Evolutionary conservation across 345 rosid genomes (phyloP).

Genomic region (Citrus australasica): DNA sequence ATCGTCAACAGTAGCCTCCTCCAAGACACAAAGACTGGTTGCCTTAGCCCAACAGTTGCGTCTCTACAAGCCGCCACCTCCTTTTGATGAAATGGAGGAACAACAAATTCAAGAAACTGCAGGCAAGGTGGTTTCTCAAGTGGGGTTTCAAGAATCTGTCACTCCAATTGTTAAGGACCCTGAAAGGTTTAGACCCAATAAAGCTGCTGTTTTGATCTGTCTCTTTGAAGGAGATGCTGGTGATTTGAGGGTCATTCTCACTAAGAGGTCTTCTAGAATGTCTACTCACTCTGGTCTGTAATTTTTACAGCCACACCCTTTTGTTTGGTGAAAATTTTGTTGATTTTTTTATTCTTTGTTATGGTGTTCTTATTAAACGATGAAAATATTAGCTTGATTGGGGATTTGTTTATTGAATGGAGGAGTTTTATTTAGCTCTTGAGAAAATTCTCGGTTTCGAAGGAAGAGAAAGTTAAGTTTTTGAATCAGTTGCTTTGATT

Average conservation of each 20-base stretch:
- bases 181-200: conserved; percentile 63
- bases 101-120: conserved; percentile 39
- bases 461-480: neutral
- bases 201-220: conserved; percentile 91
- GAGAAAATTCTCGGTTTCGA: neutral
- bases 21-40: conserved; percentile 39
- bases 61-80: conserved; percentile 58
- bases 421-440: neutral
- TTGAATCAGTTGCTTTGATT: neutral
- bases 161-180: conserved; percentile 40
- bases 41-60: conserved; percentile 72
- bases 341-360: neutral
- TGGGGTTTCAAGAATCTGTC: conserved; percentile 81
- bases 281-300: conserved; percentile 86
- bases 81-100: conserved; percentile 52
- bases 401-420: neutral
- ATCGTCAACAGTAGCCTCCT: conserved; percentile 11
- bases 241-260: conserved; percentile 75
- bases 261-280: conserved; percentile 74
- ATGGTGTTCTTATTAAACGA: neutral
- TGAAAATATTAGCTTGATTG: neutral
- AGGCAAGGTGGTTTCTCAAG: conserved; percentile 71
- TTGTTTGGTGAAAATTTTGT: neutral
- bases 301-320: conserved; percentile 1
- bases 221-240: conserved; percentile 81